Evolutionary conservation across 169 alveolate species (phyloP).

Genomic region (Eimeria sp.): DNA sequence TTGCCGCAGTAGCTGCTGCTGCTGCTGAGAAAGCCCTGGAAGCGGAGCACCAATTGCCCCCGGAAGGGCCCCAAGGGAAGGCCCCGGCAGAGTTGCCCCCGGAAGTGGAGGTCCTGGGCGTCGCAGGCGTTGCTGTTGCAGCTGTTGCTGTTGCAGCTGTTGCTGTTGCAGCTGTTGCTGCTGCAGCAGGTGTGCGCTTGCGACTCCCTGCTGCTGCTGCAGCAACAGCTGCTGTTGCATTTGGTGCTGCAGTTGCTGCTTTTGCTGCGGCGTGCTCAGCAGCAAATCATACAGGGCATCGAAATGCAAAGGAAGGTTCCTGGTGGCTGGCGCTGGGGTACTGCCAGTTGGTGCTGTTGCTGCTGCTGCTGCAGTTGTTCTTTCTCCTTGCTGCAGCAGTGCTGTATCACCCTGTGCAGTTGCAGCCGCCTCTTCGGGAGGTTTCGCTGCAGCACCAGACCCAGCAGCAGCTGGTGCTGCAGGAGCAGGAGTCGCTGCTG

Average conservation of each 20-base stretch:
- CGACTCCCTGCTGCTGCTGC: conserved; percentile 34
- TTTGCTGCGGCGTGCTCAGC: conserved; percentile 51
- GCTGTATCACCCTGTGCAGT: background rate
- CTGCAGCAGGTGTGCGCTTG: conserved; percentile 44
- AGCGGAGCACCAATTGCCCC: background rate
- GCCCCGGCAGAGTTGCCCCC: background rate
- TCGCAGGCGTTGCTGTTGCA: conserved; percentile 16
- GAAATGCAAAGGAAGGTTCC: conserved; percentile 16
- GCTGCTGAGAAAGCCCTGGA: conserved; percentile 24
- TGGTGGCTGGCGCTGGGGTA: background rate
- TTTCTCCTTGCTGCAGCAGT: conserved; percentile 9
- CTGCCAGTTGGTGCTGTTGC: background rate
- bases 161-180: conserved; percentile 64
- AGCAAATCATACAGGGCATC: conserved; percentile 54
- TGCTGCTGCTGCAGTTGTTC: conserved; percentile 14
- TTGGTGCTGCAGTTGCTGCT: conserved; percentile 50
- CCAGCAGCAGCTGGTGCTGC: background rate
- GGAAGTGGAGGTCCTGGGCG: conserved; percentile 12
- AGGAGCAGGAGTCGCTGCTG: background rate
- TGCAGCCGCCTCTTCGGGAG: conserved; percentile 23
- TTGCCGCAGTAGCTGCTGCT: conserved; percentile 64
- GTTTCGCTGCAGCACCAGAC: conserved; percentile 32
- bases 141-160: conserved; percentile 33
- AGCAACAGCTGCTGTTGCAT: conserved; percentile 50
- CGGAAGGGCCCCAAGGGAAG: conserved; percentile 39